Percentiles rank a stretch among this genome's conserved stretches.
Evolutionary conservation across 139 green algal species (phyloP).

Genomic region (Trebouxia sp.): DNA sequence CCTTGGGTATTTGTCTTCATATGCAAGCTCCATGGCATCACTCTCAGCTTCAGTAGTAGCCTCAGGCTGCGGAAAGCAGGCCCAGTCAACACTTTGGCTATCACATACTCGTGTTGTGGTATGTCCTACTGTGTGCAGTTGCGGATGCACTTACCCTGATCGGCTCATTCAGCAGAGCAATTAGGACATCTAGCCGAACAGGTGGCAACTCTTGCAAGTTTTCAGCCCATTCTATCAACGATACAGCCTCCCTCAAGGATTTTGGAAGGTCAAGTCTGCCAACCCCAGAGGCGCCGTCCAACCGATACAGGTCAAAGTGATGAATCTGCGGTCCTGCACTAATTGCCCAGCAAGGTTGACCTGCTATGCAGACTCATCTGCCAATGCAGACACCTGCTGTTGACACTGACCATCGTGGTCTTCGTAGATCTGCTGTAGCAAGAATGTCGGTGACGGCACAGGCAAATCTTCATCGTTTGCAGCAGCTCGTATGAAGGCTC

Average conservation of each 20-base stretch:
- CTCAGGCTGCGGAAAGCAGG: too few relatives aligned
- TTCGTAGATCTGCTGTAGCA: slow-evolving; percentile 85
- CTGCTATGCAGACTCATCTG: not conserved
- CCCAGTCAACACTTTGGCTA: too few relatives aligned
- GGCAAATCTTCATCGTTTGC: slow-evolving; percentile 58
- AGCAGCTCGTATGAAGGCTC: slow-evolving; percentile 72
- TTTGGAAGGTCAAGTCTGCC: slow-evolving; percentile 46
- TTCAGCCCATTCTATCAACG: slow-evolving; percentile 70
- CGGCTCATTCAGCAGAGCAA: slow-evolving; percentile 35
- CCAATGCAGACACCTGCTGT: not conserved
- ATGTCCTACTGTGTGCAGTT: not conserved
- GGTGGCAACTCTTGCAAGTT: slow-evolving; percentile 46
- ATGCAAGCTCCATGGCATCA: too few relatives aligned
- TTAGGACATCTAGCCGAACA: slow-evolving; percentile 45
- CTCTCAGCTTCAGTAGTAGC: too few relatives aligned
- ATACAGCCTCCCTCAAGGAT: slow-evolving; percentile 48
- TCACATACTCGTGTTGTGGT: not conserved
- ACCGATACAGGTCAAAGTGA: slow-evolving; percentile 85
- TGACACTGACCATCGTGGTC: slow-evolving; percentile 47
- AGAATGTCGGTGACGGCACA: slow-evolving; percentile 85
- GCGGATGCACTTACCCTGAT: not conserved
- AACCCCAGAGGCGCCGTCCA: slow-evolving; percentile 46
- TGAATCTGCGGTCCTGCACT: slow-evolving; percentile 60
- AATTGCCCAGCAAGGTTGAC: not conserved
- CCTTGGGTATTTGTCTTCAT: not conserved